Evolutionary conservation across 805 yeast species (phyloP).

Genomic region (Priceomyces medius): DNA sequence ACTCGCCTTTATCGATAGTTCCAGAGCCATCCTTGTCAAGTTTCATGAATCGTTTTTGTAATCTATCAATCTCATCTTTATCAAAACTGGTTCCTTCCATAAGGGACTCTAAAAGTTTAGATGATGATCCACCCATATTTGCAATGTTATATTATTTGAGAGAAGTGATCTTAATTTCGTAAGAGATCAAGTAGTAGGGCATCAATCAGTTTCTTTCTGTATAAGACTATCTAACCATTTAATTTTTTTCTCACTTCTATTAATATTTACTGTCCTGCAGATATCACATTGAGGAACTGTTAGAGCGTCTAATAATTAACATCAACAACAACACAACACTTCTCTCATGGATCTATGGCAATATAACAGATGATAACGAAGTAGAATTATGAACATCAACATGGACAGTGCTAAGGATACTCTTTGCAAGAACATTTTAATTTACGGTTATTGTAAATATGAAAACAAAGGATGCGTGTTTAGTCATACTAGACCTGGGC

Average conservation of each 20-base stretch:
- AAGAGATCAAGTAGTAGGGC: too few species aligned
- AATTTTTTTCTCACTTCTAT: neutral
- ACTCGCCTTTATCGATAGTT: constrained; percentile 85
- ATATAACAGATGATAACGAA: neutral
- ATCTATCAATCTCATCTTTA: constrained; percentile 85
- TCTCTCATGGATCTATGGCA: neutral
- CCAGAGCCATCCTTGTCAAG: constrained; percentile 92
- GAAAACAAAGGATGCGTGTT: constrained; percentile 87
- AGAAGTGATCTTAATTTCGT: too few species aligned
- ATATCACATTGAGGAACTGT: neutral
- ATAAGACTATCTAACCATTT: too few species aligned
- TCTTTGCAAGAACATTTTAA: constrained; percentile 79
- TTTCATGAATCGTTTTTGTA: constrained; percentile 92
- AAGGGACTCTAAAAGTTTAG: constrained; percentile 62
- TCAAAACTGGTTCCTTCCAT: constrained; percentile 86
- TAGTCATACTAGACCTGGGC: constrained; percentile 53
- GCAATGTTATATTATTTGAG: neutral
- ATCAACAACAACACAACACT: neutral
- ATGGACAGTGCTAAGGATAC: constrained; percentile 66
- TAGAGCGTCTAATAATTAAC: neutral
- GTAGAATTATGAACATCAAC: constrained; percentile 32
- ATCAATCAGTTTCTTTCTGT: too few species aligned
- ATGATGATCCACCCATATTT: constrained; percentile 60
- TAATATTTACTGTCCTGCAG: neutral
- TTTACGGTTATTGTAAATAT: constrained; percentile 85